Evolutionary conservation across 495 filamentous ascomycete species (phyloP), one percentile per base, ranked within the genome.

Genomic region (Patellaria atrata): DNA sequence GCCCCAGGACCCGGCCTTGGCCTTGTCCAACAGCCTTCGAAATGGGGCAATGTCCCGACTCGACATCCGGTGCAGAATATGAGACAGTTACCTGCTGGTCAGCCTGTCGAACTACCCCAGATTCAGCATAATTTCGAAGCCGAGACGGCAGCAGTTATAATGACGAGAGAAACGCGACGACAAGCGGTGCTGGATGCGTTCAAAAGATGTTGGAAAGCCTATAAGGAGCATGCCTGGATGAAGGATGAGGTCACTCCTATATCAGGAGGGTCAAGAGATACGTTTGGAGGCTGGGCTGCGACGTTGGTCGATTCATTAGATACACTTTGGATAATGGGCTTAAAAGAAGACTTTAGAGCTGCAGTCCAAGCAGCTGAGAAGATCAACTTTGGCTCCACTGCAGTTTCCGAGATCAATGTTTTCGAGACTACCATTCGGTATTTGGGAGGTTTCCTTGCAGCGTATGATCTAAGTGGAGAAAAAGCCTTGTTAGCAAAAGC

Each of bases 271-370:
- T 40, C 32, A 26, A 60, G 61, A 30, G 64, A 96, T 48, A 81
- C 86, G 0, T 97, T 97, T 49, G 85, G 77, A 52, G 82, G 82
- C 15, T 97, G 89, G 89, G 89, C 79, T 14, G 89, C 89, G 3
- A 94, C 89, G 2, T 52, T 97, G 39, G 84, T 97, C 3, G 89
- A 97, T 60, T 57, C 77, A n/a, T 60, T 97, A 23, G 89, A 97
- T 55, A 91, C 86, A 0, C 60, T 97, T 11, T 96, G 85, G 84
- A 89, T 97, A 38, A 94, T 94, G 84, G 85, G 73, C 5, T 48
- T 96, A 55, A 74, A 81, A 53, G 65, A 81, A 5, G 86, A 96
- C 44, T 97, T 96, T 53, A 73, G 85, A 32, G 82, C 86, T 37
- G 89, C 85, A 10, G 68, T 83, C 8, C 63, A 77, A 37, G 73